Conservation (phyloP, 2,329 filamentous ascomycete genomes). For the Alternaria ventricosa region DNA sequence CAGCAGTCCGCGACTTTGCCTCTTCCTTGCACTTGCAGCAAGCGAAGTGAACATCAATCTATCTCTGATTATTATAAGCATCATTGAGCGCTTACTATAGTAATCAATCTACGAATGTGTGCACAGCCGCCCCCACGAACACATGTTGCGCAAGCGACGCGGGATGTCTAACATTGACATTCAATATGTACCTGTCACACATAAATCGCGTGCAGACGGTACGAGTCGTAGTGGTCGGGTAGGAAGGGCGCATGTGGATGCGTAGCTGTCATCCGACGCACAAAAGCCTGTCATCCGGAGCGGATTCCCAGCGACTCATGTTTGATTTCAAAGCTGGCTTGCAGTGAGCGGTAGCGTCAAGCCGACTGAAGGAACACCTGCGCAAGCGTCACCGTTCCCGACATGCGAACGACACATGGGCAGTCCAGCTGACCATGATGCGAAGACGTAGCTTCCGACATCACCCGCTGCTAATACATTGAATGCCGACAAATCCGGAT, state of each 20-base stretch:
- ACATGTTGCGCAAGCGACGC: not conserved
- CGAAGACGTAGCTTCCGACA: not conserved
- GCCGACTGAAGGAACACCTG: not conserved
- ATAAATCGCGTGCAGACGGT: not conserved
- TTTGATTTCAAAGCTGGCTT: not conserved
- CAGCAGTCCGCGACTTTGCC: not conserved
- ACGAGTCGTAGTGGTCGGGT: not conserved
- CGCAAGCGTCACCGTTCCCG: constrained; percentile 10
- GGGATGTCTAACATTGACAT: constrained; percentile 1
- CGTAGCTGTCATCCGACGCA: not conserved
- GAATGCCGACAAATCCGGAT: constrained; percentile 5
- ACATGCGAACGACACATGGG: constrained; percentile 12
- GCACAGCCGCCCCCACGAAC: constrained; percentile 4
- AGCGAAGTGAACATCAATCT: constrained; percentile 3
- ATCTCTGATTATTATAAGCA: constrained; percentile 1
- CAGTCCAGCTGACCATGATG: not conserved
- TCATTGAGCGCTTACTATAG: constrained; percentile 6
- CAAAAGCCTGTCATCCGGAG: not conserved
- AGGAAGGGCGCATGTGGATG: not conserved
- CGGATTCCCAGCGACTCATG: not conserved
- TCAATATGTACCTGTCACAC: constrained; percentile 1
- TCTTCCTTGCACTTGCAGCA: not conserved
- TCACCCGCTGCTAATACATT: not conserved
- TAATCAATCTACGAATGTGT: constrained; percentile 5
- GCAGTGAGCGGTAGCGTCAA: not conserved